Evolutionary conservation across 2,329 filamentous ascomycete genomes (phyloP).

Genomic region (Penicillium rolfsii): DNA sequence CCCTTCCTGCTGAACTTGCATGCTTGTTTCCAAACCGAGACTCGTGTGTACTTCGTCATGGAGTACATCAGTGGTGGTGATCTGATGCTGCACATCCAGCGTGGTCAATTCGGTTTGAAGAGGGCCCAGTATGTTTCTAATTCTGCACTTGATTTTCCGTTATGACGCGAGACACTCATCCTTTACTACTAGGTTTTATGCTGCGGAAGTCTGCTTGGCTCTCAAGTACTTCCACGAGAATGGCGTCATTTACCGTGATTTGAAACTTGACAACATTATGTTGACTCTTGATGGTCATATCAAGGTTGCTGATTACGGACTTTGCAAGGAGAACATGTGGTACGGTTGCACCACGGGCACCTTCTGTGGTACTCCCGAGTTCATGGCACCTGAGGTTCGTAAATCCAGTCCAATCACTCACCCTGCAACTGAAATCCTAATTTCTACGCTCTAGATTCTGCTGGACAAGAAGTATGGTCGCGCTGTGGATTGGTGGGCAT

Average conservation of each 20-base stretch:
- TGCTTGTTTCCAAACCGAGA: slow-evolving; percentile 98
- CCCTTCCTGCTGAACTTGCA: slow-evolving; percentile 94
- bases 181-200: slow-evolving; percentile 73
- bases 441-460: slow-evolving; percentile 66
- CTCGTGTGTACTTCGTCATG: slow-evolving; percentile 98
- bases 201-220: slow-evolving; percentile 93
- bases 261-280: slow-evolving; percentile 86
- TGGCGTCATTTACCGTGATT: slow-evolving; percentile 90
- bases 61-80: slow-evolving; percentile 99
- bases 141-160: no score
- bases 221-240: slow-evolving; percentile 99
- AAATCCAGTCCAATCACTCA: background rate
- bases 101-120: slow-evolving; percentile 93
- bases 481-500: slow-evolving; percentile 99
- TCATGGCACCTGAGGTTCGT: slow-evolving; percentile 94
- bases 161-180: slow-evolving; percentile 11
- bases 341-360: slow-evolving; percentile 95
- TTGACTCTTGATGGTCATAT: slow-evolving; percentile 95
- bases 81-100: slow-evolving; percentile 98
- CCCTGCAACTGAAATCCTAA: slow-evolving; percentile 25
- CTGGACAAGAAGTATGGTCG: slow-evolving; percentile 98
- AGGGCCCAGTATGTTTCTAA: slow-evolving; percentile 76
- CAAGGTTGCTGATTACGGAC: slow-evolving; percentile 97
- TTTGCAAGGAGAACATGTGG: slow-evolving; percentile 99
- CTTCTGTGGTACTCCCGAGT: slow-evolving; percentile 99